A percentile compares a stretch with the other conserved stretches of the same genome.
phyloP scores from a whole-genome alignment of 768 basidiomycete species.

The Leccinum incarnatum region DNA sequence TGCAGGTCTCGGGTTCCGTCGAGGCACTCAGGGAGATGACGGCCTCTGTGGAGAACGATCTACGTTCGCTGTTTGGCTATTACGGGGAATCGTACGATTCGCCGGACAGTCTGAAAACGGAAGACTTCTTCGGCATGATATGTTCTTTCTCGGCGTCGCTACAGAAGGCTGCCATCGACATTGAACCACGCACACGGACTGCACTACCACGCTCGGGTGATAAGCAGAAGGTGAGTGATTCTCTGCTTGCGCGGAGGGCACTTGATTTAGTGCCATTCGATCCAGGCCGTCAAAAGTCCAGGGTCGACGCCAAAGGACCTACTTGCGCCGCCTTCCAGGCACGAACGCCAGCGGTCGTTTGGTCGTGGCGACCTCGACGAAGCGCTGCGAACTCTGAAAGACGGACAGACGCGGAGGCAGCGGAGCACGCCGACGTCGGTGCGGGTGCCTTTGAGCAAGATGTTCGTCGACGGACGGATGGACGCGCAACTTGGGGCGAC shows the following conservation, averaged over 20 bases:
- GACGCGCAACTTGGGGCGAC: not conserved
- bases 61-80: slow-evolving; percentile 60
- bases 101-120: slow-evolving; percentile 66
- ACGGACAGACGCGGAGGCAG: slow-evolving; percentile 40
- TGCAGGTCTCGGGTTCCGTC: slow-evolving; percentile 48
- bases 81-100: slow-evolving; percentile 75
- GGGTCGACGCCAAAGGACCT: slow-evolving; percentile 26
- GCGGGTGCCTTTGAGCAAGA: slow-evolving; percentile 17
- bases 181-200: slow-evolving; percentile 22
- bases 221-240: slow-evolving; percentile 10
- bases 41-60: slow-evolving; percentile 52
- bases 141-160: slow-evolving; percentile 72
- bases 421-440: slow-evolving; percentile 15
- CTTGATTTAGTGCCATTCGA: not conserved
- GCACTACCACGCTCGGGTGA: not conserved
- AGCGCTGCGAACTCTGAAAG: slow-evolving; percentile 77
- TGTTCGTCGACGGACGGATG: slow-evolving; percentile 26
- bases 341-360: slow-evolving; percentile 50
- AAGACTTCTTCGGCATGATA: slow-evolving; percentile 78
- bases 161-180: slow-evolving; percentile 71
- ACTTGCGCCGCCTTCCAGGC: slow-evolving; percentile 41
- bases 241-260: not conserved
- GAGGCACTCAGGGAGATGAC: slow-evolving; percentile 67
- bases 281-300: slow-evolving; percentile 44
- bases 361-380: slow-evolving; percentile 81